Conservation (phyloP, 345 rosid species). For the Psidium friedrichsthalianum region DNA sequence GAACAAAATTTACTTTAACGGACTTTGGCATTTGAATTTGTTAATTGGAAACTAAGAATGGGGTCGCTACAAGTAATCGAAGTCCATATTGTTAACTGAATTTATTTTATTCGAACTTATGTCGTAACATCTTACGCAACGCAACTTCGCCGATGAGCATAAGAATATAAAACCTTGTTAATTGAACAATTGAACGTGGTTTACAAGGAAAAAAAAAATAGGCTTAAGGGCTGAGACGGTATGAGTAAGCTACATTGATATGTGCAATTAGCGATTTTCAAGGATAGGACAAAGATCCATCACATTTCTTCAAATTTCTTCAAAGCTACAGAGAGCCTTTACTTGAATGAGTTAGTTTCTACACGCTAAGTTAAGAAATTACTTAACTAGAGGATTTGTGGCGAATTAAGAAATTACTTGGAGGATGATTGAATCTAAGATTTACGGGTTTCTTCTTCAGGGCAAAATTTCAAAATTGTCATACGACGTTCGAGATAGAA, state of each 20-base stretch:
- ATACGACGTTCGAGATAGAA: background rate
- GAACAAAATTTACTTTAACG: background rate
- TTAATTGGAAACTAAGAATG: background rate
- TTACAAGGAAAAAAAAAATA: background rate
- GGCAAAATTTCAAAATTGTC: background rate
- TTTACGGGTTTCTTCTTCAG: background rate
- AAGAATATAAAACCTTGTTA: background rate
- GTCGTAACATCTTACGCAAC: background rate
- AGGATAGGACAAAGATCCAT: background rate
- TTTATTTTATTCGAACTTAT: background rate
- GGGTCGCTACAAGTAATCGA: background rate
- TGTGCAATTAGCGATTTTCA: background rate
- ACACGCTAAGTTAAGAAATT: background rate
- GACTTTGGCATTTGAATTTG: background rate
- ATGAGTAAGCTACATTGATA: background rate
- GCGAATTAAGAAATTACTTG: background rate
- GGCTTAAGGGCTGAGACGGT: background rate
- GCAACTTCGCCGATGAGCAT: background rate
- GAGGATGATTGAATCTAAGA: background rate
- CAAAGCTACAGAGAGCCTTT: background rate
- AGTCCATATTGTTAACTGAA: background rate
- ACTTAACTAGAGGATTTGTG: background rate
- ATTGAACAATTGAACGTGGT: background rate
- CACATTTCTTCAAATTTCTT: background rate
- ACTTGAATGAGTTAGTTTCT: background rate